Evolutionary conservation across 148 eudicot species (phyloP), one percentile per base, ranked within the genome.

Genomic region (Fagopyrum tataricum): DNA sequence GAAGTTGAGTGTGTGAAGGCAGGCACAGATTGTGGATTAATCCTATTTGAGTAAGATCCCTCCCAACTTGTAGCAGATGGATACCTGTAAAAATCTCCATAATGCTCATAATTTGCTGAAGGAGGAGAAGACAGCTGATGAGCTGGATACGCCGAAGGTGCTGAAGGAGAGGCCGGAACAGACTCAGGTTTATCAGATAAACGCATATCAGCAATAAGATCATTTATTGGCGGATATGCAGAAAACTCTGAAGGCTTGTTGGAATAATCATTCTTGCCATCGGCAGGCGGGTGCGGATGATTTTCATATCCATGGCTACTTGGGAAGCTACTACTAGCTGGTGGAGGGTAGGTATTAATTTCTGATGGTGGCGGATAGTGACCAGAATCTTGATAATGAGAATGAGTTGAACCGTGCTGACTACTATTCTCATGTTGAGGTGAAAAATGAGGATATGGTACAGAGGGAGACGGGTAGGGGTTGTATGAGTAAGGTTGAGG

Each of bases 1-100:
- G 79, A 77, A 6, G 72, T 40, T 4, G 79, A 73, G 73, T 81
- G 78, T 49, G 62, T 9, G 62, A 72, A 26, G 37, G 42, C 13
- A 52, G 74, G 44, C 49, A 52, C 74, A 37, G 21, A n/a, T n/a
- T 40, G 59, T 26, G 46, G 53, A 39, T 52, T 49, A 72, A 72
- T 31, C 74, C 74, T 70, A 26, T 70, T 23, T 21, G 73, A 42
- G 46, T 9, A 44, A 70, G 73, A 70, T 21, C 37, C 73, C 10
- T 44, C 61, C 44, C 12, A 72, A n/a, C 44, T 13, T 5, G 52
- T 15, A 37, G 42, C 2, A 31, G 43, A 39, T 17, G 74, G 74
- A 52, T 24, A 37, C 43, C 18, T 44, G 37, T 12, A 31, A 39
- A 26, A 18, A 17, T 72, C 44, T 6, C 43, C 42, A 72, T 52